A percentile compares a stretch with the other conserved stretches of the same genome.
Evolutionary conservation across 306 rosid genomes (phyloP).

Genomic region (Benincasa hispida): DNA sequence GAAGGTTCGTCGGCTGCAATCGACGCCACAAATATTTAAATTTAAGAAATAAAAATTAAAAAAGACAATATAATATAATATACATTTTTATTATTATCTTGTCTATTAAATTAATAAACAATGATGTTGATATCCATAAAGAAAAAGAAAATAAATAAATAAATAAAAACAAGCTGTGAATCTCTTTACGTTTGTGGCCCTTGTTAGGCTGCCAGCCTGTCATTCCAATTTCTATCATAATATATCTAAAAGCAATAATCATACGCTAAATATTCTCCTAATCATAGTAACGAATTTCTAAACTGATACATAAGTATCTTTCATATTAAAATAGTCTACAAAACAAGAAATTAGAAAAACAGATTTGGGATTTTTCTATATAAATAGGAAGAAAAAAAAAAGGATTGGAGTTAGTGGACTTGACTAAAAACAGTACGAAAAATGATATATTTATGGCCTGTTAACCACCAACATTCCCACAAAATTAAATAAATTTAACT

Average conservation of each 20-base stretch:
- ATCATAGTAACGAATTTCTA: background rate
- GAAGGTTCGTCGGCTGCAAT: background rate
- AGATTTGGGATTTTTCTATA: background rate
- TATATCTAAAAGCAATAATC: background rate
- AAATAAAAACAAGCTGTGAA: background rate
- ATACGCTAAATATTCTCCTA: conserved; percentile 3
- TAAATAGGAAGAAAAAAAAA: background rate
- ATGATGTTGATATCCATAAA: conserved; percentile 1
- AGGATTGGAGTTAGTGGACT: background rate
- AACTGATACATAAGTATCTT: background rate
- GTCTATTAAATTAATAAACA: background rate
- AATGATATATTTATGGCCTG: conserved; percentile 31
- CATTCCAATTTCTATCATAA: background rate
- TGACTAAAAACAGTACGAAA: conserved; percentile 17
- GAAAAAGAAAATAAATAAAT: background rate
- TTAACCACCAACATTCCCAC: conserved; percentile 80
- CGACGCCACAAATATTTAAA: background rate
- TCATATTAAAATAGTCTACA: background rate
- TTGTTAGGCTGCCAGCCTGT: background rate
- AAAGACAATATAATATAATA: background rate
- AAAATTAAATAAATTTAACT: conserved; percentile 20
- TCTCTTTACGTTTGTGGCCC: background rate
- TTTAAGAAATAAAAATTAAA: background rate
- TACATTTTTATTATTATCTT: background rate
- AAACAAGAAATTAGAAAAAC: background rate